Evolutionary conservation across 805 yeast genomes (phyloP).

Genomic region (Torulaspora delbrueckii): DNA sequence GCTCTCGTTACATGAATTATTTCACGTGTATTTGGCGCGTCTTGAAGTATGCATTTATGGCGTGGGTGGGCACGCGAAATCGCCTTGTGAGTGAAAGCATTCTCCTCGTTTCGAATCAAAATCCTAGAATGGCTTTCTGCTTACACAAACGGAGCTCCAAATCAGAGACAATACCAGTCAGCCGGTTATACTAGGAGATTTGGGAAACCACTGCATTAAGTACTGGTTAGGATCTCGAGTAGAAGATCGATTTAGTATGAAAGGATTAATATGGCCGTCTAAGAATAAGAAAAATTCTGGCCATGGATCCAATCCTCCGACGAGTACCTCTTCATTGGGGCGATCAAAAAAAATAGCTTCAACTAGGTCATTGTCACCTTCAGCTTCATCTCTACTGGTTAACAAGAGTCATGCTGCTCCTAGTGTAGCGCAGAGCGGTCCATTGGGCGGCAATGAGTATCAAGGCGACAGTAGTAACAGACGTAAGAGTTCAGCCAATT

Average conservation of each 20-base stretch:
- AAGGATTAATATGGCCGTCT: constrained; percentile 25
- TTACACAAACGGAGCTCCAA: neutral
- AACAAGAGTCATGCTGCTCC: neutral
- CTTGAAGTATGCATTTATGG: neutral
- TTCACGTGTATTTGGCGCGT: neutral
- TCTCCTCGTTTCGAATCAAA: constrained; percentile 10
- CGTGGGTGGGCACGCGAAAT: constrained; percentile 3
- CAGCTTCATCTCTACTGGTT: neutral
- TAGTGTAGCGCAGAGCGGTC: neutral
- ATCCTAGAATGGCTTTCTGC: neutral
- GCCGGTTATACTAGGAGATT: neutral
- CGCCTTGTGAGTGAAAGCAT: constrained; percentile 3
- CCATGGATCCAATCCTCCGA: constrained; percentile 1
- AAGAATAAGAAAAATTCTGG: constrained; percentile 16
- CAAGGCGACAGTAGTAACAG: constrained; percentile 1
- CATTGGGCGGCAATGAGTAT: constrained; percentile 5
- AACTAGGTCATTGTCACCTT: constrained; percentile 6
- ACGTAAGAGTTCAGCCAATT: constrained; percentile 13
- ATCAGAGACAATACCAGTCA: neutral
- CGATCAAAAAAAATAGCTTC: constrained; percentile 1
- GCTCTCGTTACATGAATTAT: too few relatives aligned
- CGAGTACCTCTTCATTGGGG: constrained; percentile 1
- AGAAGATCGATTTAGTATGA: constrained; percentile 14
- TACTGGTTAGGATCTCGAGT: neutral
- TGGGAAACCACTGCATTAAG: neutral